A percentile compares a stretch with the other conserved stretches of the same genome.
phyloP scores from a whole-genome alignment of 1,284 basidiomycete species.

The Hemileia vastatrix region DNA sequence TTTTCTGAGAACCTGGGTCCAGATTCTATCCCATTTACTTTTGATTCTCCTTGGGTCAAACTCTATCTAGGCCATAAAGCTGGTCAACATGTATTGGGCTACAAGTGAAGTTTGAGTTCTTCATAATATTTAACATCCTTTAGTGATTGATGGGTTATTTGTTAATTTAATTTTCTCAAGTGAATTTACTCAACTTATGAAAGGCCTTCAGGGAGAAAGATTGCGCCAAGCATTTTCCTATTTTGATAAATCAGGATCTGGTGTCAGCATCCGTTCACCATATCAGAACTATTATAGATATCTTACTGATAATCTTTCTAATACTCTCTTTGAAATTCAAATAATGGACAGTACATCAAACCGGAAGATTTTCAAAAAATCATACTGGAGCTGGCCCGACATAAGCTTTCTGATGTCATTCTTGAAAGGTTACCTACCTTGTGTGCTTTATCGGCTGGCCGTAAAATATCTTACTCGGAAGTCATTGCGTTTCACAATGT shows the following conservation, averaged over 20 bases:
- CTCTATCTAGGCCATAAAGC: conserved; percentile 83
- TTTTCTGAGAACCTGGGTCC: conserved; percentile 68
- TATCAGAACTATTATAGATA: not conserved
- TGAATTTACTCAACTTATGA: conserved; percentile 94
- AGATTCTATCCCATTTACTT: conserved; percentile 83
- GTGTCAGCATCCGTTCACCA: not conserved
- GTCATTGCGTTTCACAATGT: conserved; percentile 93
- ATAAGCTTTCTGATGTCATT: conserved; percentile 84
- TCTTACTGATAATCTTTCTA: not conserved
- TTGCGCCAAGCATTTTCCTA: conserved; percentile 84
- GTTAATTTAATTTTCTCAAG: conserved; percentile 48
- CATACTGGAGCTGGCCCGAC: conserved; percentile 85
- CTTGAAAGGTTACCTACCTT: conserved; percentile 79
- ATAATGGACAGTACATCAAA: conserved; percentile 79
- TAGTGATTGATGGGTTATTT: conserved; percentile 5
- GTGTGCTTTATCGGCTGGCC: conserved; percentile 72
- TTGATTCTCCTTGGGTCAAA: conserved; percentile 90
- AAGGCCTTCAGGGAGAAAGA: conserved; percentile 88
- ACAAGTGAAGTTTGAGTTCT: conserved; percentile 50
- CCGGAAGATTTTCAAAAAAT: conserved; percentile 88
- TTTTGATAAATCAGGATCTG: conserved; percentile 55
- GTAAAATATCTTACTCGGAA: conserved; percentile 85
- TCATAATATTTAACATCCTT: not conserved
- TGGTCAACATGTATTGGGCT: conserved; percentile 78
- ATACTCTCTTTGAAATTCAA: conserved; percentile 32